Conservation (phyloP, 805 yeast genomes). For the Saccharomycopsis sp. region DNA sequence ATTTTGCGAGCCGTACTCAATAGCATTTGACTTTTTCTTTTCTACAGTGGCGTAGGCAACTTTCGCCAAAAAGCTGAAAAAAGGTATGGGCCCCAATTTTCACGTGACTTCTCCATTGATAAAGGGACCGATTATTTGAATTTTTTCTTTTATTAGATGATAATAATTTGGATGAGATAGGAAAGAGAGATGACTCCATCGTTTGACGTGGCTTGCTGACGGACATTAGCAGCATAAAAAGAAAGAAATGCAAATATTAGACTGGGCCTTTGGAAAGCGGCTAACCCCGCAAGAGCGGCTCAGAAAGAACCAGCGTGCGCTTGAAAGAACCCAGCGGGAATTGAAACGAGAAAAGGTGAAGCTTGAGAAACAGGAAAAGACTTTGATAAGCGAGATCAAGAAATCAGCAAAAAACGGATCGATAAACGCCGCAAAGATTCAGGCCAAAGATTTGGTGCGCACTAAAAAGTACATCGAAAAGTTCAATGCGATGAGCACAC, state of each 20-base stretch:
- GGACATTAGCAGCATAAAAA: background rate
- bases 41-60: too few species aligned
- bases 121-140: too few species aligned
- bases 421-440: constrained; percentile 81
- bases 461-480: constrained; percentile 77
- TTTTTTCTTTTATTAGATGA: too few species aligned
- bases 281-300: constrained; percentile 92
- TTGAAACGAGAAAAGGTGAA: constrained; percentile 81
- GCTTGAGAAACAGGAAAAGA: constrained; percentile 88
- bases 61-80: too few species aligned
- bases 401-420: constrained; percentile 89
- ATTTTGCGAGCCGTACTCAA: too few species aligned
- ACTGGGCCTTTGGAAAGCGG: constrained; percentile 94
- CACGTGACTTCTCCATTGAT: too few species aligned
- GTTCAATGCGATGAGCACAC: constrained; percentile 90
- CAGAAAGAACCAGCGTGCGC: constrained; percentile 90
- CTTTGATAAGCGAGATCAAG: constrained; percentile 76
- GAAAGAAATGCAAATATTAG: constrained; percentile 53
- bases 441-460: constrained; percentile 90
- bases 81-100: too few species aligned
- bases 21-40: too few species aligned
- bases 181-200: background rate
- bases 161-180: too few species aligned
- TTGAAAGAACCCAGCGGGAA: constrained; percentile 92
- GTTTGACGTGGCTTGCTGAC: background rate